Percentiles rank a stretch among this genome's conserved stretches.
These are phyloP conservation scores for Datura wrightii DNA, from an alignment of 257 asterid species.

Conservation along the genomic window DNA sequence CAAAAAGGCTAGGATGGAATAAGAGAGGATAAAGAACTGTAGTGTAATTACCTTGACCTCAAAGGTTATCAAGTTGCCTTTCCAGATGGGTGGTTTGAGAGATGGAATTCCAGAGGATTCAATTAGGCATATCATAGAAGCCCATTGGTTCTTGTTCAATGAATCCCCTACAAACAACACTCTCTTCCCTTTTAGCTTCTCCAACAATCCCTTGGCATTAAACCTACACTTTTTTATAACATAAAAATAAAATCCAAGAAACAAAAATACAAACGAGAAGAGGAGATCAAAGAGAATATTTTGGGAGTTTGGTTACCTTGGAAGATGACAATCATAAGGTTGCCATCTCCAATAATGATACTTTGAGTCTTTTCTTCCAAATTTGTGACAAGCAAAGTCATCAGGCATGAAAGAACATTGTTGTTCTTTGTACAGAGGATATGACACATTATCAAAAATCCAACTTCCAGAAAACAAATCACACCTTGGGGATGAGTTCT, in stretches of 20 bases:
- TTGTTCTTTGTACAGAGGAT: slow-evolving; percentile 42
- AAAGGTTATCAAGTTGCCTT: slow-evolving; percentile 44
- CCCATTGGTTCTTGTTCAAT: slow-evolving; percentile 52
- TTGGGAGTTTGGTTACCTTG: slow-evolving; percentile 36
- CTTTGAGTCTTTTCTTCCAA: slow-evolving; percentile 44
- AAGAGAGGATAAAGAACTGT: not conserved
- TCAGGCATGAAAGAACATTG: slow-evolving; percentile 47
- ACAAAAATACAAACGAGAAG: not conserved
- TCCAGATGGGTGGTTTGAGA: slow-evolving; percentile 21
- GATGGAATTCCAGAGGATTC: slow-evolving; percentile 51
- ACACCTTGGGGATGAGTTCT: slow-evolving; percentile 27
- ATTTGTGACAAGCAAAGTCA: slow-evolving; percentile 51
- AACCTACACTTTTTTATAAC: slow-evolving; percentile 37
- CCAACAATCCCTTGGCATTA: slow-evolving; percentile 43
- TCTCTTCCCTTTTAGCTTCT: slow-evolving; percentile 47
- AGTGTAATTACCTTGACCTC: slow-evolving; percentile 46
- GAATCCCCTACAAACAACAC: slow-evolving; percentile 57
- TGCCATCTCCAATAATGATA: slow-evolving; percentile 60
- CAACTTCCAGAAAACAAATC: slow-evolving; percentile 45
- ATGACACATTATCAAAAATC: slow-evolving; percentile 45
- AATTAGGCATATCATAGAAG: slow-evolving; percentile 46
- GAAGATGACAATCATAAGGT: slow-evolving; percentile 51
- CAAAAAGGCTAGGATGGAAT: not conserved
- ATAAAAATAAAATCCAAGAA: not conserved
- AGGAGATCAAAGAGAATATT: not conserved